A percentile compares a stretch with the other conserved stretches of the same genome.
Evolutionary conservation across 1,284 basidiomycete genomes (phyloP).

Genomic region (Farysia itapuensis): DNA sequence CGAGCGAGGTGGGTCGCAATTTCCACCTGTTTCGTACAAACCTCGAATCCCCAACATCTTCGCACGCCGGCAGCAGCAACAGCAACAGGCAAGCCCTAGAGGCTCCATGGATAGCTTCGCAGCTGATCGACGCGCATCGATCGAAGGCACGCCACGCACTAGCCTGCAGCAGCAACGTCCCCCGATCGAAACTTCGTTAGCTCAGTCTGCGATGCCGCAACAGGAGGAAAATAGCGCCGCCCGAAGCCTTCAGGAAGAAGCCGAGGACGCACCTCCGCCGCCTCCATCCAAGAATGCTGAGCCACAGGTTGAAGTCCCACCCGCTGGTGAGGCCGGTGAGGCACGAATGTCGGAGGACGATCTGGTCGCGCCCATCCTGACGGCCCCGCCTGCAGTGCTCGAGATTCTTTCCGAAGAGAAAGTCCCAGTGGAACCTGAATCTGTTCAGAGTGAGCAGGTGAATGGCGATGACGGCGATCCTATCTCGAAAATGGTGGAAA

Average conservation of each 20-base stretch:
- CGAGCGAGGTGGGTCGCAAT: constrained; percentile 19
- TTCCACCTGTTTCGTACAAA: constrained; percentile 30
- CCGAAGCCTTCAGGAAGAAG: constrained; percentile 20
- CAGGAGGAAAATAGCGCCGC: not conserved
- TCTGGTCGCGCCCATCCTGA: constrained; percentile 18
- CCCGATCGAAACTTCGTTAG: not conserved
- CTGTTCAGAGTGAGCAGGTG: too few relatives aligned
- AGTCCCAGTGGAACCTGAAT: too few relatives aligned
- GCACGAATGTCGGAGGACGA: constrained; percentile 7
- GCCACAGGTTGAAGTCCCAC: too few relatives aligned
- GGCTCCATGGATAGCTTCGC: constrained; percentile 14
- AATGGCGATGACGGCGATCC: too few relatives aligned
- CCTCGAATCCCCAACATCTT: constrained; percentile 34
- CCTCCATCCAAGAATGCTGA: constrained; percentile 13
- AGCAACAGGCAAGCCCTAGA: constrained; percentile 12
- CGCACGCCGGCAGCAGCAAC: constrained; percentile 30
- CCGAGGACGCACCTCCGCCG: constrained; percentile 12
- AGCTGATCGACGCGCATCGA: constrained; percentile 3
- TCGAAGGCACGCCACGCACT: constrained; percentile 19
- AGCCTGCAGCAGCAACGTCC: constrained; percentile 15
- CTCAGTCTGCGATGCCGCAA: not conserved
- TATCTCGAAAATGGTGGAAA: too few relatives aligned
- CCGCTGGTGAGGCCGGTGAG: not conserved
- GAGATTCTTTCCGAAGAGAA: not conserved
- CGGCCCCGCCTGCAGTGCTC: constrained; percentile 13